Percentiles rank a stretch among this genome's conserved stretches.
Evolutionary conservation across 2,329 filamentous ascomycete species (phyloP).

Genomic region (Xylariaceae sp.): DNA sequence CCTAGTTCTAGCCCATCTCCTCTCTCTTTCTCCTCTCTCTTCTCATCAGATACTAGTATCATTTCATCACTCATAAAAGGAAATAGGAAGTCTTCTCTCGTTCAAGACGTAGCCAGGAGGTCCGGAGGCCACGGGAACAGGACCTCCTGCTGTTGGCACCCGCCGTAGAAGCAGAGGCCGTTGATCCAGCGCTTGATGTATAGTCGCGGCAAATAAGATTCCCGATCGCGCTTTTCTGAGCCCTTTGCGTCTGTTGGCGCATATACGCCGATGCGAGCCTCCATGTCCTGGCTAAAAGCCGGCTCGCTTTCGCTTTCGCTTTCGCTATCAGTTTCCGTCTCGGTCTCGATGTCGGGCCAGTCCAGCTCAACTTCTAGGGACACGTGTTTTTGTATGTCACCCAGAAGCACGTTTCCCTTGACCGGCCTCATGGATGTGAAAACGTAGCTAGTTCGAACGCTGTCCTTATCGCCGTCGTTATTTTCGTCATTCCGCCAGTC

Average conservation of each 20-base stretch:
- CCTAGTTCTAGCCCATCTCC: too few species aligned
- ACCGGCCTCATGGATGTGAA: constrained; percentile 22
- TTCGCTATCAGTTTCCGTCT: background rate
- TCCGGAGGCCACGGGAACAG: constrained; percentile 28
- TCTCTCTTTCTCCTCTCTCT: too few species aligned
- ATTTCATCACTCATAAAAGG: too few species aligned
- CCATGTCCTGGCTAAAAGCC: background rate
- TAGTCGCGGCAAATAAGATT: constrained; percentile 18
- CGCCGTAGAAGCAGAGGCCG: constrained; percentile 26
- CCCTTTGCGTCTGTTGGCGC: background rate
- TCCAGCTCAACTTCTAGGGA: constrained; percentile 28
- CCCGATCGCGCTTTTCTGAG: background rate
- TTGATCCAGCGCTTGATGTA: constrained; percentile 30
- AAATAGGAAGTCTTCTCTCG: background rate
- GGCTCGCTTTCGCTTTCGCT: background rate
- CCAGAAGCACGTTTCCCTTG: constrained; percentile 3
- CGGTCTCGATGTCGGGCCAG: constrained; percentile 14
- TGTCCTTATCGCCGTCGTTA: background rate
- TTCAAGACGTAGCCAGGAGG: constrained; percentile 15
- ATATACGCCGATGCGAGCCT: background rate
- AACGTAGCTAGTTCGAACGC: constrained; percentile 19
- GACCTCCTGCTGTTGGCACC: constrained; percentile 16
- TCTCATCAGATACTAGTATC: too few species aligned
- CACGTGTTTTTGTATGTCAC: constrained; percentile 24
- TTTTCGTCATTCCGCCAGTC: constrained; percentile 15